Conservation (phyloP, 2,329 filamentous ascomycete species). For the Dissoconium aciculare region DNA sequence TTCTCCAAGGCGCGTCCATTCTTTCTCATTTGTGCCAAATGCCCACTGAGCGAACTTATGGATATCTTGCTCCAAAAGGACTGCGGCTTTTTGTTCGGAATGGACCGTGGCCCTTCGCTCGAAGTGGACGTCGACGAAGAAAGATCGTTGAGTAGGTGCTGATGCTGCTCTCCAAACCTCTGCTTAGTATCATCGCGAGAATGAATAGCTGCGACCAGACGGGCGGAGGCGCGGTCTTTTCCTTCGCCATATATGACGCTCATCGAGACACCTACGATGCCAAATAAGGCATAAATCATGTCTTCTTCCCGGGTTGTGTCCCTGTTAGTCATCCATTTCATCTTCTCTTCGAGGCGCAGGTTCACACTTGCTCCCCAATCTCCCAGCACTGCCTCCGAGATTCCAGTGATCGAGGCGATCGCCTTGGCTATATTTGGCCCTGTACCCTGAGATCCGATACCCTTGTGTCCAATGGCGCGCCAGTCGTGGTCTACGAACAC, state of each 20-base stretch:
- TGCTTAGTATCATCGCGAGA: too few relatives aligned
- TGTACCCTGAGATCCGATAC: neutral
- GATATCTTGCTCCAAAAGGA: too few relatives aligned
- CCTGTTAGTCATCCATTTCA: constrained; percentile 7
- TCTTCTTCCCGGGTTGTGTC: constrained; percentile 7
- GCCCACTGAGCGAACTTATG: too few relatives aligned
- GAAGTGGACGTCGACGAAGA: too few relatives aligned
- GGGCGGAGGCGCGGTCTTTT: too few relatives aligned
- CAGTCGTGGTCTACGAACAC: constrained; percentile 3
- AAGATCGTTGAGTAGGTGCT: too few relatives aligned
- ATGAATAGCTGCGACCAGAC: too few relatives aligned
- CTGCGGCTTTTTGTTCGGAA: too few relatives aligned
- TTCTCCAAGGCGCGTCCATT: too few relatives aligned
- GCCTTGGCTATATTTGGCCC: constrained; percentile 1
- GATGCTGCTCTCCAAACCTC: too few relatives aligned
- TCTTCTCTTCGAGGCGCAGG: constrained; percentile 4
- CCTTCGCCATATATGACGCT: constrained; percentile 10
- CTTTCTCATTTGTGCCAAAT: too few relatives aligned
- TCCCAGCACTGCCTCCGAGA: constrained; percentile 7
- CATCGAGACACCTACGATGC: constrained; percentile 8
- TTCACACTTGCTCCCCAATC: constrained; percentile 3
- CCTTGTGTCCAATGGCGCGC: constrained; percentile 8
- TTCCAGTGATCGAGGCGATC: constrained; percentile 5
- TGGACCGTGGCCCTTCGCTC: too few relatives aligned
- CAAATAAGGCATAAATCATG: constrained; percentile 8